Evolutionary conservation across 2,329 filamentous ascomycete genomes (phyloP).

Genomic region (Claviceps citrina): DNA sequence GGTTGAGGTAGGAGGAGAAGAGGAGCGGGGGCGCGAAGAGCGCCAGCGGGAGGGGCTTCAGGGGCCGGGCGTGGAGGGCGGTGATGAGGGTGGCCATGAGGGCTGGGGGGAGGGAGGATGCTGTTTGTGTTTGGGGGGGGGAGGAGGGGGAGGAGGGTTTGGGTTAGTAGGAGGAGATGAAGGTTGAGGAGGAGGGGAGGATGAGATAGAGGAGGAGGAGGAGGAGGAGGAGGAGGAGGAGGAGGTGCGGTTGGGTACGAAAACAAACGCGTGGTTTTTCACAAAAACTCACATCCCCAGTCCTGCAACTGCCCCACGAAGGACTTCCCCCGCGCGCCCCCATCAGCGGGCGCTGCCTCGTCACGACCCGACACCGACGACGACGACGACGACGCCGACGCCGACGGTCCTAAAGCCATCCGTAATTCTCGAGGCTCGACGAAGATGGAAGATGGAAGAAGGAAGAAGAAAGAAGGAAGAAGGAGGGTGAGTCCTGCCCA

Average conservation of each 20-base stretch:
- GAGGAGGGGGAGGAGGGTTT: not conserved
- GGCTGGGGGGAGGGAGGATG: conserved; percentile 37
- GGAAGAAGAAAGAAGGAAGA: too few species aligned
- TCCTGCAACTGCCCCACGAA: conserved; percentile 22
- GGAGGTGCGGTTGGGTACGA: too few species aligned
- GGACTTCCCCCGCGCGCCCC: conserved; percentile 16
- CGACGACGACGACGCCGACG: not conserved
- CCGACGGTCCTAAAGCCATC: too few species aligned
- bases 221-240: not conserved
- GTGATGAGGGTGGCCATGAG: conserved; percentile 41
- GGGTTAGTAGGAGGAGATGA: not conserved
- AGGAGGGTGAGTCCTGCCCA: too few species aligned
- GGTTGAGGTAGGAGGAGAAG: conserved; percentile 43
- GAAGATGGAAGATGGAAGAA: too few species aligned
- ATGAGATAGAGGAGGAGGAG: not conserved
- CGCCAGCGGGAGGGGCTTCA: conserved; percentile 36
- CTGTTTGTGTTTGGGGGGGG: conserved; percentile 17
- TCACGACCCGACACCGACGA: conserved; percentile 5
- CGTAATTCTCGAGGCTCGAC: too few species aligned
- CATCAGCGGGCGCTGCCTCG: conserved; percentile 7
- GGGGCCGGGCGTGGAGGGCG: conserved; percentile 39
- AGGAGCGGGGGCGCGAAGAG: conserved; percentile 24
- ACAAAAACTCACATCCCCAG: conserved; percentile 36
- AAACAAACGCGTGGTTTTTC: too few species aligned
- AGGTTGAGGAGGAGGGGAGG: not conserved